Evolutionary conservation across 495 filamentous ascomycete species (phyloP).

Genomic region (Cairneyella variabilis): DNA sequence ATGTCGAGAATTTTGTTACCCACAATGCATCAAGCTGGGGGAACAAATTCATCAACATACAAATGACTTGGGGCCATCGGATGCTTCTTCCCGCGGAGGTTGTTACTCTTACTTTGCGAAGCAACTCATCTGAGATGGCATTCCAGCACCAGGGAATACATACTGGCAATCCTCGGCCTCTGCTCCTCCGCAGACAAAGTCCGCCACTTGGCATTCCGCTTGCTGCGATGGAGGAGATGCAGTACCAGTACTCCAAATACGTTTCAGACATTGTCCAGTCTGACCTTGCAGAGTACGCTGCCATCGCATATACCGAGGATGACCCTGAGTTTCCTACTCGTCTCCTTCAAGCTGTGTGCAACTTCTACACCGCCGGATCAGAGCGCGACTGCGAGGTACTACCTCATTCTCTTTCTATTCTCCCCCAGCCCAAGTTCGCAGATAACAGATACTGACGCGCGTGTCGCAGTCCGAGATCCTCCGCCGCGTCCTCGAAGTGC

Average conservation of each 20-base stretch:
- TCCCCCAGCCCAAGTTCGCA: neutral
- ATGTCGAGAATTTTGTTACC: slow-evolving; percentile 18
- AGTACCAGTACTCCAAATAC: slow-evolving; percentile 15
- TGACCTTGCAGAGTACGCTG: slow-evolving; percentile 16
- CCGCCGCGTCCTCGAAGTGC: slow-evolving; percentile 22
- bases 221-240: slow-evolving; percentile 22
- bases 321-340: slow-evolving; percentile 15
- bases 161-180: slow-evolving; percentile 7
- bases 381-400: slow-evolving; percentile 16
- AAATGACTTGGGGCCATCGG: slow-evolving; percentile 22
- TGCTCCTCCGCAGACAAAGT: slow-evolving; percentile 13
- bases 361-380: slow-evolving; percentile 11
- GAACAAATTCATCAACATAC: slow-evolving; percentile 7
- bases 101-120: slow-evolving; percentile 15
- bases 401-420: neutral
- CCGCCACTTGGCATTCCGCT: slow-evolving; percentile 22
- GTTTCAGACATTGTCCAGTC: slow-evolving; percentile 20
- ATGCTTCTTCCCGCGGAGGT: slow-evolving; percentile 14
- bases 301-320: slow-evolving; percentile 16
- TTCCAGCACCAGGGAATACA: slow-evolving; percentile 12
- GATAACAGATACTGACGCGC: neutral
- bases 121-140: slow-evolving; percentile 5
- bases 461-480: slow-evolving; percentile 16
- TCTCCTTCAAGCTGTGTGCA: slow-evolving; percentile 12
- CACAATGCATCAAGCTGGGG: slow-evolving; percentile 21